Percentiles rank a stretch among this genome's conserved stretches.
These are phyloP conservation scores for Pyrenula aspistea DNA, from an alignment of 495 filamentous ascomycete genomes.

Conservation along the genomic window DNA sequence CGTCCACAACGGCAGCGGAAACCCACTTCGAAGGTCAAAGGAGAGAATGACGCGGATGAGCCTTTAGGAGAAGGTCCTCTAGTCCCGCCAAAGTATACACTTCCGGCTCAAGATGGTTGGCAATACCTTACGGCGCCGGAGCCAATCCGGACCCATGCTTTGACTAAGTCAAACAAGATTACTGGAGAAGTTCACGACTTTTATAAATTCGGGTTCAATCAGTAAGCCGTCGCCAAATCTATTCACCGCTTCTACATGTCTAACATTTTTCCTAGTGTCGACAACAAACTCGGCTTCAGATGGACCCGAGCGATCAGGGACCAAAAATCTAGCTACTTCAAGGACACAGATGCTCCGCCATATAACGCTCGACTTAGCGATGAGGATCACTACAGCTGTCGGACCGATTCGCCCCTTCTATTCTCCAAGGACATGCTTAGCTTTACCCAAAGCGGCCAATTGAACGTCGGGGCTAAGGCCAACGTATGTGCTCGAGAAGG, in stretches of 20 bases:
- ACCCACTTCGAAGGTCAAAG: not conserved
- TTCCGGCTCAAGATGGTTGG: not conserved
- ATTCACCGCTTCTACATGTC: not conserved
- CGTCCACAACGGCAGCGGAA: not conserved
- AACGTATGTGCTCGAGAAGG: constrained; percentile 91
- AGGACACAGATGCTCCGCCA: constrained; percentile 77
- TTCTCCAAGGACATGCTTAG: constrained; percentile 30
- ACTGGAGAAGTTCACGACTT: not conserved
- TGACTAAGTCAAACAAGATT: not conserved
- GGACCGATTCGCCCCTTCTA: constrained; percentile 14
- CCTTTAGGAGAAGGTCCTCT: not conserved
- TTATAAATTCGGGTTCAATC: not conserved
- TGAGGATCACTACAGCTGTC: constrained; percentile 72
- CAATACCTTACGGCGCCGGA: not conserved
- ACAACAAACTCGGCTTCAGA: constrained; percentile 78
- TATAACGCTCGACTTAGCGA: constrained; percentile 75
- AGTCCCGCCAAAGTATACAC: not conserved
- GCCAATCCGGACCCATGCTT: not conserved
- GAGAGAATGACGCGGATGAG: not conserved
- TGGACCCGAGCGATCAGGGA: constrained; percentile 90
- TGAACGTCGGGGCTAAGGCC: constrained; percentile 43
- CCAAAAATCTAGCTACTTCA: constrained; percentile 68
- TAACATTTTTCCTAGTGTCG: not conserved
- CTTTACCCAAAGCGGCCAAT: constrained; percentile 30
- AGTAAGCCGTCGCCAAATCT: not conserved